Evolutionary conservation across 768 basidiomycete species (phyloP), one percentile per base, ranked within the genome.

Genomic region (Kwoniella botswanensis): DNA sequence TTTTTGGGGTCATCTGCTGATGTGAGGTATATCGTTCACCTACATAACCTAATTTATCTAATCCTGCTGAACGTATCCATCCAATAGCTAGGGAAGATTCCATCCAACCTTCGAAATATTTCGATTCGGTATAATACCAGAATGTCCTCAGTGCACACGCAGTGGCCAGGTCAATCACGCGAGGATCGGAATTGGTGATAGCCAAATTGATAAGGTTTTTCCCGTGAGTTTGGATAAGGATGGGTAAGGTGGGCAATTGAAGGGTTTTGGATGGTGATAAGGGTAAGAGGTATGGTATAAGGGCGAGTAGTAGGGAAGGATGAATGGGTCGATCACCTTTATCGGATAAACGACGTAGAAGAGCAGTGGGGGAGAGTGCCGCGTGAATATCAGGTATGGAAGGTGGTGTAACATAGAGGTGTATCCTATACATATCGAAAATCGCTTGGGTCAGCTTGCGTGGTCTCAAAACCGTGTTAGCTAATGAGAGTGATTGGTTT

Each of bases 111-210:
- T 78, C 77, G 17, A 81, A 63, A 24, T 68, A 72, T 22, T 71
- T 42, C 0, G 70, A 72, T 12, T 70, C n/a, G 17, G 35, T 35
- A n/a, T 63, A 71, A 26, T 72, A 50, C 7, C 50, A 35, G 15
- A 46, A 52, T 12, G 74, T 52, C 4, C 74, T 64, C 11, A 77
- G 53, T 3, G 44, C 57, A 21, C 62, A 68, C 4, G 68, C 77
- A 7, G 73, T 63, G n/a, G 76, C 65, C 22, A 75, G 17, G 43
- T 81, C 79, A 10, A 81, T 56, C 1, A 78, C n/a, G 1, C 77
- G 58, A 6, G 72, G 53, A 63, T 80, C 79, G 26, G 63, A 70
- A 56, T 29, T 61, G 10, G 70, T 21, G 17, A 72, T 54, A 1
- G 74, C 65, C 9, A 65, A 56, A 3, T 67, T 65, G 9, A 50